Evolutionary conservation across 2,329 filamentous ascomycete species (phyloP).

Genomic region (Beauveria sp.): DNA sequence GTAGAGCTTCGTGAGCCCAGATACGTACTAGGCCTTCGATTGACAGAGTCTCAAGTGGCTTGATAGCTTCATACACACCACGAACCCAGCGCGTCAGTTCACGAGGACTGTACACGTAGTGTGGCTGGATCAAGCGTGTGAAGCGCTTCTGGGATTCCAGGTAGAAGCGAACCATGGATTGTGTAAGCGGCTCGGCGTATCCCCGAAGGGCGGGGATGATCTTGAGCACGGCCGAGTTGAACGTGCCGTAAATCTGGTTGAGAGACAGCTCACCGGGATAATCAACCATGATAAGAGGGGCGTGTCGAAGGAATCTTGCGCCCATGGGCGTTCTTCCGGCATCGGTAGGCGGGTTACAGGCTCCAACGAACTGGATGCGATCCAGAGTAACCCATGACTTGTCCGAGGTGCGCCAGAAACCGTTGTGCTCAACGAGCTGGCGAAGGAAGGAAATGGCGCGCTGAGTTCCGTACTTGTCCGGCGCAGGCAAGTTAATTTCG

Average conservation of each 20-base stretch:
- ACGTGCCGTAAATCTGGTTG: constrained; percentile 96
- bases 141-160: constrained; percentile 90
- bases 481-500: constrained; percentile 96
- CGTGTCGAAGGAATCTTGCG: constrained; percentile 87
- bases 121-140: constrained; percentile 92
- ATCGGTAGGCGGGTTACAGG: constrained; percentile 96
- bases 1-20: constrained; percentile 94
- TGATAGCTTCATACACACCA: constrained; percentile 93
- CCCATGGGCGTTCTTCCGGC: constrained; percentile 93
- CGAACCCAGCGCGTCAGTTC: constrained; percentile 97
- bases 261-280: constrained; percentile 94
- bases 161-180: constrained; percentile 96
- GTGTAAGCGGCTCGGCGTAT: constrained; percentile 87
- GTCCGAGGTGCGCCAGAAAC: constrained; percentile 96
- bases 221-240: constrained; percentile 93
- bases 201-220: constrained; percentile 92
- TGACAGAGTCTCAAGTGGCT: constrained; percentile 78
- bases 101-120: constrained; percentile 98
- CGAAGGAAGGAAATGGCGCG: constrained; percentile 94
- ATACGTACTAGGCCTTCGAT: constrained; percentile 91
- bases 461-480: constrained; percentile 95
- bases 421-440: constrained; percentile 96
- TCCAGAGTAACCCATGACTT: constrained; percentile 97
- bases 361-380: constrained; percentile 96
- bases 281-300: constrained; percentile 98